Conservation (phyloP, 345 rosid genomes). For the Brassica juncea region DNA sequence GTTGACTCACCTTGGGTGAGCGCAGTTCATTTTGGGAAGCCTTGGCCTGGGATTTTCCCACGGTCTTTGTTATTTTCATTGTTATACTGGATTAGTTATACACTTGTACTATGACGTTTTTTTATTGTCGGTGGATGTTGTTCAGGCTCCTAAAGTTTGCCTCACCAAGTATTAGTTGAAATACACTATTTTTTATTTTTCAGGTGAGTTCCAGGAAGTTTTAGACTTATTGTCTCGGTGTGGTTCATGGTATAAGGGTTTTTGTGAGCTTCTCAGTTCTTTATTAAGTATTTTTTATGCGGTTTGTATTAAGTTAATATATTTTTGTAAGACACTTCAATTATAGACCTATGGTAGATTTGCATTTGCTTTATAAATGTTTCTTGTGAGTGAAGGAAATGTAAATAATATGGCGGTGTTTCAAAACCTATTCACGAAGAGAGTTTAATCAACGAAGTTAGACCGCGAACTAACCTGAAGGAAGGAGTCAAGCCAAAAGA, state of each 20-base stretch:
- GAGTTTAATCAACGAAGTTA: neutral
- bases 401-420: neutral
- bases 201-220: neutral
- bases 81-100: neutral
- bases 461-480: neutral
- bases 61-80: neutral
- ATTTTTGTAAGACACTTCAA: neutral
- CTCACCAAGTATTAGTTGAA: neutral
- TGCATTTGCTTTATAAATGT: neutral
- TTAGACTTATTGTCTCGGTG: neutral
- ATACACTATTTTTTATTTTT: neutral
- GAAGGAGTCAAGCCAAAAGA: neutral
- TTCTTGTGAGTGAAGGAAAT: neutral
- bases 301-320: neutral
- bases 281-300: neutral
- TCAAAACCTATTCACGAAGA: neutral
- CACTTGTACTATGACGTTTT: neutral
- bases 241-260: neutral
- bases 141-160: neutral
- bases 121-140: neutral
- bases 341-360: neutral
- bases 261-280: neutral
- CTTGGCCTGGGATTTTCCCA: neutral
- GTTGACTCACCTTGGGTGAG: neutral
- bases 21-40: neutral